Percentiles rank a stretch among this genome's conserved stretches.
Evolutionary conservation across 148 eudicot genomes (phyloP).

Genomic region (Tetragonia tetragonoides): DNA sequence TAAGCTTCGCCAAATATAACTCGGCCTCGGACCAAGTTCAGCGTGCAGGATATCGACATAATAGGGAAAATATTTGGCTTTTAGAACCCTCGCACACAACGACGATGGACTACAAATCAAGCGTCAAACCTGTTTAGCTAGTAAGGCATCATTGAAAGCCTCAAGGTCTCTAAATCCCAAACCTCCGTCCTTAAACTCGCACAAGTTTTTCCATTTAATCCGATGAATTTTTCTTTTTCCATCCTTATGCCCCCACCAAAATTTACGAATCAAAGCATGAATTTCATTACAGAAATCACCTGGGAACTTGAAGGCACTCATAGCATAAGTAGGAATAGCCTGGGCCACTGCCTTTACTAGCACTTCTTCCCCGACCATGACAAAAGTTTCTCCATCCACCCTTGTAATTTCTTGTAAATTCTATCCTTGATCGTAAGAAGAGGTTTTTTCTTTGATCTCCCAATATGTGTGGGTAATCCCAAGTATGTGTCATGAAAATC

Average conservation of each 20-base stretch:
- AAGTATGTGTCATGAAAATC: neutral
- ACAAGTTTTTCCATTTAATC: neutral
- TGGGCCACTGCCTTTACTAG: neutral
- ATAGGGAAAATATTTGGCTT: neutral
- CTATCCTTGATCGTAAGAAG: neutral
- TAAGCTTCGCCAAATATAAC: neutral
- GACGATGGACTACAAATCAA: neutral
- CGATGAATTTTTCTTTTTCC: neutral
- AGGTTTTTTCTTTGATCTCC: neutral
- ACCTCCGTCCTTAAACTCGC: neutral
- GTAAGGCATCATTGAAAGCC: neutral
- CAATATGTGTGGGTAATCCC: neutral
- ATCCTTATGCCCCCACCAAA: neutral
- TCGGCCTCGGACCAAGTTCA: neutral
- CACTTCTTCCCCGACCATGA: neutral
- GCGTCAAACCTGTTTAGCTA: neutral
- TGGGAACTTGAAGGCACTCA: neutral
- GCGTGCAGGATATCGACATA: neutral
- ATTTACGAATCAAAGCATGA: neutral
- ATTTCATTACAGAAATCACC: neutral
- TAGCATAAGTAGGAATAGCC: neutral
- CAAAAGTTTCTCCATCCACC: neutral
- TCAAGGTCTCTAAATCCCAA: neutral
- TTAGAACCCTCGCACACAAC: neutral
- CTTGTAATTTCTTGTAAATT: neutral